Evolutionary conservation across 2,329 filamentous ascomycete species (phyloP), one percentile per base, ranked within the genome.

Genomic region (Scorias spongiosa): DNA sequence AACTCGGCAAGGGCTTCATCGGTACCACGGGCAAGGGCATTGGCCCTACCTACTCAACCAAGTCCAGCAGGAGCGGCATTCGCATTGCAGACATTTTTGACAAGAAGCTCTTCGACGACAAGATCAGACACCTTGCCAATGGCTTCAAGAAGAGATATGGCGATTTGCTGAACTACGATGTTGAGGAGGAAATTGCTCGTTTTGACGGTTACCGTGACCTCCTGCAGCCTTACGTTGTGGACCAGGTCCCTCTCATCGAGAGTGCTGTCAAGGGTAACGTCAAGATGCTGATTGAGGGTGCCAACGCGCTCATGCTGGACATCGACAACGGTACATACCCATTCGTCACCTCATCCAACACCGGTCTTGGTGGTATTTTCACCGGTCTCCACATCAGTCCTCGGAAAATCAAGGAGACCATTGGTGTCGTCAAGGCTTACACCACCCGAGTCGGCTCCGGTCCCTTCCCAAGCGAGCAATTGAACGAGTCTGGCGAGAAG

Each of bases 101-200:
- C 57, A 70, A 76, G 57, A 66, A 72, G 36, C 58, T 70, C 7
- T 85, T 87, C 52, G 81, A 84, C 63, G 57, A 62, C 36, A 82
- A 81, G 61, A 63, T 87, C 38, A 70, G 78, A 36, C 63, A 67
- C 18, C 64, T 87, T 40, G 79, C 73, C 8, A 52, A 62, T 5
- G 76, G 74, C n/a, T 82, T 74, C 63, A 71, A 76, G 66, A 78
- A 80, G 65, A 69, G 80, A 42, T 86, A 77, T 53, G 81, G 81
- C 7, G 74, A 81, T 51, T 62, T 83, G 20, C 63, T 81, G 44
- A 58, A 76, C 58, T 80, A 80, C 55, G 77, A 86, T 48, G 70
- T 80, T 6, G 80, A 87, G 51, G 76, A 78, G 29, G 82, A 87
- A 64, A 72, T 87, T 49, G 60, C 59, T 14, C 66, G 68, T 36